A percentile compares a stretch with the other conserved stretches of the same genome.
phyloP scores from a whole-genome alignment of 129 eudicot genomes.

The Lonicera japonica region DNA sequence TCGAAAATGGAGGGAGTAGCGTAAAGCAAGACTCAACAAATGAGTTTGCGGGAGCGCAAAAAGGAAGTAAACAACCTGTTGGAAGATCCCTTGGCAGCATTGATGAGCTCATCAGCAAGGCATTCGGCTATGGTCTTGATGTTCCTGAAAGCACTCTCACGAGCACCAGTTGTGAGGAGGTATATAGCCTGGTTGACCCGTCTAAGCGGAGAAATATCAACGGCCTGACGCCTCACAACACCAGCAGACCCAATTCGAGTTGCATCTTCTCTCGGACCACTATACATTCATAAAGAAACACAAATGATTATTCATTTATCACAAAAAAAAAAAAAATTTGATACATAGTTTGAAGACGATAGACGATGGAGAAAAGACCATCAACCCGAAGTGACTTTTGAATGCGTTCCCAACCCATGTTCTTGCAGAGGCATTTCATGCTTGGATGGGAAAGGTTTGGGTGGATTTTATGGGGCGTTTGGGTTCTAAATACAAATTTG shows the following conservation, averaged over 20 bases:
- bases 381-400: too few relatives aligned
- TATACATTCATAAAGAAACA: neutral
- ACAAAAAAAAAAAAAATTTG: neutral
- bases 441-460: too few relatives aligned
- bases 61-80: slow-evolving; percentile 37
- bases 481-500: too few relatives aligned
- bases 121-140: slow-evolving; percentile 75
- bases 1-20: too few relatives aligned
- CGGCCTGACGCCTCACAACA: slow-evolving; percentile 42
- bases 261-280: slow-evolving; percentile 48
- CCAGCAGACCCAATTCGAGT: slow-evolving; percentile 45
- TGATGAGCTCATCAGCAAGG: slow-evolving; percentile 80
- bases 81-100: slow-evolving; percentile 84
- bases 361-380: too few relatives aligned
- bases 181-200: slow-evolving; percentile 47
- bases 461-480: too few relatives aligned
- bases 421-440: too few relatives aligned
- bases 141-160: slow-evolving; percentile 71
- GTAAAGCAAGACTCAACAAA: too few relatives aligned
- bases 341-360: neutral
- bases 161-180: slow-evolving; percentile 37
- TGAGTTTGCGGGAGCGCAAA: too few relatives aligned
- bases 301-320: neutral
- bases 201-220: slow-evolving; percentile 41
- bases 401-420: too few relatives aligned